Percentiles rank a stretch among this genome's conserved stretches.
Conservation (phyloP, 352 stramenopile species). For the Blastocystis sp. region DNA sequence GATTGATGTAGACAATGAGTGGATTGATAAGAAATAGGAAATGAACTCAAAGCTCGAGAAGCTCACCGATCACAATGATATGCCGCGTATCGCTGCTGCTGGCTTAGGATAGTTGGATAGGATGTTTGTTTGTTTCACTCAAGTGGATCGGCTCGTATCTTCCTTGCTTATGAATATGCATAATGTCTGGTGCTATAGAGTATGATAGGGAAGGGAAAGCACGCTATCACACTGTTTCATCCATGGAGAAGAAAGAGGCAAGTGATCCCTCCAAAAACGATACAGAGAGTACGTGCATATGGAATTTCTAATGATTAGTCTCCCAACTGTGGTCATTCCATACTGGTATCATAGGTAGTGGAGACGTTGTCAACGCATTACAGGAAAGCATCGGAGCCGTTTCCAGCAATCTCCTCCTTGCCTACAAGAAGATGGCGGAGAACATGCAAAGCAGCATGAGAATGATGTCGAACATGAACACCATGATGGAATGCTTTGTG, state of each 20-base stretch:
- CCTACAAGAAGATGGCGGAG: conserved; percentile 26
- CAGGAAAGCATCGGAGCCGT: conserved; percentile 23
- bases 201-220: too few species aligned
- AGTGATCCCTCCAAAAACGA: background rate
- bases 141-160: background rate
- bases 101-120: conserved; percentile 33
- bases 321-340: conserved; percentile 1
- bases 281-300: background rate
- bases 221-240: too few species aligned
- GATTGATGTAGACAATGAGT: conserved; percentile 19
- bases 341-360: background rate
- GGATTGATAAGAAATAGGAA: conserved; percentile 14
- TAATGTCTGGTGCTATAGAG: too few species aligned
- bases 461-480: conserved; percentile 59
- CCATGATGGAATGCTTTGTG: conserved; percentile 52
- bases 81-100: conserved; percentile 65
- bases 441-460: conserved; percentile 23
- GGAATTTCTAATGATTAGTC: background rate
- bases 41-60: conserved; percentile 65
- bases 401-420: background rate
- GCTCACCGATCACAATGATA: conserved; percentile 65
- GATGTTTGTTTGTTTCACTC: background rate
- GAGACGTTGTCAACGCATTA: background rate
- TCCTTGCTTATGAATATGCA: too few species aligned
- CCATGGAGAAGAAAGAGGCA: too few species aligned